These are phyloP conservation scores for Pseudogymnoascus sp. DNA, from an alignment of 2,329 filamentous ascomycete species.

Conservation along the genomic window DNA sequence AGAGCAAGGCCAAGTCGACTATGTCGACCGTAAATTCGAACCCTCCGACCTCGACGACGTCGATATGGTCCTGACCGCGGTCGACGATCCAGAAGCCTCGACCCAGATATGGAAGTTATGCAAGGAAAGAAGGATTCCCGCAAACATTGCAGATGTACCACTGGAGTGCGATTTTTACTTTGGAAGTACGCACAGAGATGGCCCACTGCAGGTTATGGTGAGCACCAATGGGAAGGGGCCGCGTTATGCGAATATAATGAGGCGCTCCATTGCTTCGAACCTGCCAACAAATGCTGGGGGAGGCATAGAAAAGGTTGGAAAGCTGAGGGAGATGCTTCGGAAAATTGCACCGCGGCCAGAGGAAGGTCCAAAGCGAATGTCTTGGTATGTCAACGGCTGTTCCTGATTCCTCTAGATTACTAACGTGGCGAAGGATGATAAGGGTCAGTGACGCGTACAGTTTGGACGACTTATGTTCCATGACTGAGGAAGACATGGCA, in stretches of 20 bases:
- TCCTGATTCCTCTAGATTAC: slow-evolving; percentile 16
- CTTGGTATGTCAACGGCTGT: slow-evolving; percentile 52
- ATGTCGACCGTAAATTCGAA: slow-evolving; percentile 77
- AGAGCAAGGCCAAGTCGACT: slow-evolving; percentile 64
- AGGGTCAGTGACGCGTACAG: slow-evolving; percentile 82
- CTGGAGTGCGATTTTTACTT: slow-evolving; percentile 99
- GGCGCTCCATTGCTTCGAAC: slow-evolving; percentile 68
- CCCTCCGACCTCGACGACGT: slow-evolving; percentile 73
- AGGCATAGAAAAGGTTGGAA: slow-evolving; percentile 78
- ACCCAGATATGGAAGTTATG: slow-evolving; percentile 88
- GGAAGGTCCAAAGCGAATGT: slow-evolving; percentile 82
- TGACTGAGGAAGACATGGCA: slow-evolving; percentile 81
- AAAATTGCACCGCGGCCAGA: slow-evolving; percentile 64
- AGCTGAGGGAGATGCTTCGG: slow-evolving; percentile 70
- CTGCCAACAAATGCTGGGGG: slow-evolving; percentile 75
- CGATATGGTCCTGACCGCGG: slow-evolving; percentile 85
- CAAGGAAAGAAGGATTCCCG: slow-evolving; percentile 74
- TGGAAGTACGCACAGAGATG: slow-evolving; percentile 89
- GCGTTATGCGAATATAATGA: slow-evolving; percentile 77
- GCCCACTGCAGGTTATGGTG: slow-evolving; percentile 95
- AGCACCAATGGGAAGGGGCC: slow-evolving; percentile 97
- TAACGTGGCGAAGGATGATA: slow-evolving; percentile 63
- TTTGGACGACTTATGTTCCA: slow-evolving; percentile 74
- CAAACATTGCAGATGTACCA: slow-evolving; percentile 95
- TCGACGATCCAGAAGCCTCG: slow-evolving; percentile 90